Evolutionary conservation across 331 rosid species (phyloP).

Genomic region (Rhamnella rubrinervis): DNA sequence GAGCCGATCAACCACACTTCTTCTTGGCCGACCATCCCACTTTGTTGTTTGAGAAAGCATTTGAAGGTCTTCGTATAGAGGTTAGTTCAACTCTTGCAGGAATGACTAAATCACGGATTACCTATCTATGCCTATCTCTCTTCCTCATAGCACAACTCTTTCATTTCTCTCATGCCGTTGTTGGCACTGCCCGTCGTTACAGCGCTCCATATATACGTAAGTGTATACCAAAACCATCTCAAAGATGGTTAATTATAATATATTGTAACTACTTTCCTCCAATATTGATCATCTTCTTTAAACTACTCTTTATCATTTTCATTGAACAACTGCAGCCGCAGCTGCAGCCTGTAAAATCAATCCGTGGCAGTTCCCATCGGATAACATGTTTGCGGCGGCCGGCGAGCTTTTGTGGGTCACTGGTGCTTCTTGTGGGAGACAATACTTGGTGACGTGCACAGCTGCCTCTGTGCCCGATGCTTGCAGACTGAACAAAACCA

Average conservation of each 20-base stretch:
- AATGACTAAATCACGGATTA: not conserved
- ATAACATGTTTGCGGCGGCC: constrained; percentile 65
- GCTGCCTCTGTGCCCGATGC: constrained; percentile 44
- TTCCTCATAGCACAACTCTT: not conserved
- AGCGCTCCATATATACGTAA: not conserved
- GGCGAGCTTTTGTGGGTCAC: constrained; percentile 90
- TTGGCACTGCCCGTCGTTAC: not conserved
- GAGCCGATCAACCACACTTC: too few relatives aligned
- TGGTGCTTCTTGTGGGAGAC: constrained; percentile 84
- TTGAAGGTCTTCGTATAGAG: too few relatives aligned
- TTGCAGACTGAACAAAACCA: constrained; percentile 44
- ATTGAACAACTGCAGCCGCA: constrained; percentile 42
- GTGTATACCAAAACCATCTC: not conserved
- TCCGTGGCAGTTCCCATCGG: constrained; percentile 46
- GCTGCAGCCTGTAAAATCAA: constrained; percentile 47
- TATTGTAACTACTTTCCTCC: too few relatives aligned
- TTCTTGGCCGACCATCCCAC: too few relatives aligned
- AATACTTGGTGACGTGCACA: constrained; percentile 62
- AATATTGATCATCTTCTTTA: too few relatives aligned
- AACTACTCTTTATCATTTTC: not conserved
- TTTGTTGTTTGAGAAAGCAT: too few relatives aligned
- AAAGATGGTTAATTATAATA: too few relatives aligned
- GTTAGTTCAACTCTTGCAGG: too few relatives aligned
- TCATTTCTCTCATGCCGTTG: not conserved
- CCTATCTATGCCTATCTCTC: not conserved